Base-by-base conservation (phyloP, 2,329 filamentous ascomycete genomes). In the Fusarium nygamai region DNA sequence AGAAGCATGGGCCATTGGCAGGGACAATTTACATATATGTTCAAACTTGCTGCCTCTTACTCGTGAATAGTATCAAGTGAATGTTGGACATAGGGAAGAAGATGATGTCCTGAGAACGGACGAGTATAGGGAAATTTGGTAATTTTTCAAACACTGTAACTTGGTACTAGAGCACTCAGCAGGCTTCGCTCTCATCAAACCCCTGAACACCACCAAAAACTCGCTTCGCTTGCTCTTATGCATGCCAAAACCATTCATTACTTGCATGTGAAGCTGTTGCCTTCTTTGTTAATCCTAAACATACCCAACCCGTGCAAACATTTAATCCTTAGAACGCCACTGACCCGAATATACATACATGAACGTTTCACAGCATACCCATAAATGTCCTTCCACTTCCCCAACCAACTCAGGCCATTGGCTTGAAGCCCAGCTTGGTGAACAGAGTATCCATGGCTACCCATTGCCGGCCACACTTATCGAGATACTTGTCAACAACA, bases 391-490 rank as follows among this genome's bases (percentile, higher is more conserved):
- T 27, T 34, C 29, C 14, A 36, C 39, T 27, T 13, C 17, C 29
- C 29, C n/a, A 20, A 24, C 31, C 43, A 38, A 36, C 33, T 48
- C 27, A 66, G 24, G 78, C 38, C 47, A 79, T 59, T 74, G 83
- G 83, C 74, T 81, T 83, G 79, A 91, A 90, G 16, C 90, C 90
- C 46, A 92, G 78, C 82, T 91, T 92, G 31, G 89, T 88, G 86
- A 98, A 98, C 73, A 98, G 84, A 74, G 87, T 92, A 83, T 96
- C 94, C 95, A 98, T 98, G 76, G 94, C 93, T 60, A 98, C 95
- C 94, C 94, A 98, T 83, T 95, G 93, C 77, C 94, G 87, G 33
- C 95, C 95, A 82, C 95, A 97, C 85, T 96, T 96, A 79, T 94
- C 94, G 77, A 98, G 84, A 84, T 97, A 97, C 79, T 86, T 90